Evolutionary conservation across 352 stramenopile genomes (phyloP).

Genomic region (Phytopythium aichiense): DNA sequence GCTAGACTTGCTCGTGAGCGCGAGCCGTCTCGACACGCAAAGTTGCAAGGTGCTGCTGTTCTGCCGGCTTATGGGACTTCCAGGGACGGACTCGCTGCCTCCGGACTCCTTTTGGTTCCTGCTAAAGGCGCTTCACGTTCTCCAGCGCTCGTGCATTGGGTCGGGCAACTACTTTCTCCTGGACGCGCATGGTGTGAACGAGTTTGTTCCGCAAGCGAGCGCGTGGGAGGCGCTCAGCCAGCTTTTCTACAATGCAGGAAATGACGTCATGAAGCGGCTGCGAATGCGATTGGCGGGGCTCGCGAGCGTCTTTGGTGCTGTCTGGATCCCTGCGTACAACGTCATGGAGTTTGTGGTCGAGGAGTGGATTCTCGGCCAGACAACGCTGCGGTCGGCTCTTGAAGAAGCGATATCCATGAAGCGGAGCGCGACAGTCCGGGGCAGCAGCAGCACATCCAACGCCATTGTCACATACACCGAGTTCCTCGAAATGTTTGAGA

Average conservation of each 20-base stretch:
- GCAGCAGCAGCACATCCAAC: background rate
- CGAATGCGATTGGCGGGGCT: conserved; percentile 35
- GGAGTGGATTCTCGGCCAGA: conserved; percentile 35
- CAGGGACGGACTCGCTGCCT: conserved; percentile 30
- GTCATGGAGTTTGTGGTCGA: conserved; percentile 44
- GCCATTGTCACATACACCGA: conserved; percentile 15
- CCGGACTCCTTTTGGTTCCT: conserved; percentile 50
- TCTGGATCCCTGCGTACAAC: conserved; percentile 50
- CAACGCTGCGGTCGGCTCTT: conserved; percentile 15
- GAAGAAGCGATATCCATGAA: conserved; percentile 21
- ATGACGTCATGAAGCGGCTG: conserved; percentile 40
- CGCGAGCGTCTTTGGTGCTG: conserved; percentile 43
- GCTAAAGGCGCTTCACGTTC: conserved; percentile 37
- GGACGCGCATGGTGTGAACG: conserved; percentile 37
- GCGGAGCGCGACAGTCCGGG: background rate
- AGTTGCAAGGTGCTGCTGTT: conserved; percentile 58
- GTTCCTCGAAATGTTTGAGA: conserved; percentile 26
- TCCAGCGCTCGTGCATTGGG: conserved; percentile 34
- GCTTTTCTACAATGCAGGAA: conserved; percentile 25
- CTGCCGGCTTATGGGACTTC: conserved; percentile 31
- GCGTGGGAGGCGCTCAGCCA: conserved; percentile 33
- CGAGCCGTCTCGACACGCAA: conserved; percentile 44
- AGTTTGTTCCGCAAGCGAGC: conserved; percentile 41
- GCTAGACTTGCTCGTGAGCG: conserved; percentile 41
- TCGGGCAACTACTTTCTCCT: conserved; percentile 41